These are phyloP conservation scores for Paraconiothyrium brasiliense DNA, from an alignment of 2,329 filamentous ascomycete species.

Conservation along the genomic window DNA sequence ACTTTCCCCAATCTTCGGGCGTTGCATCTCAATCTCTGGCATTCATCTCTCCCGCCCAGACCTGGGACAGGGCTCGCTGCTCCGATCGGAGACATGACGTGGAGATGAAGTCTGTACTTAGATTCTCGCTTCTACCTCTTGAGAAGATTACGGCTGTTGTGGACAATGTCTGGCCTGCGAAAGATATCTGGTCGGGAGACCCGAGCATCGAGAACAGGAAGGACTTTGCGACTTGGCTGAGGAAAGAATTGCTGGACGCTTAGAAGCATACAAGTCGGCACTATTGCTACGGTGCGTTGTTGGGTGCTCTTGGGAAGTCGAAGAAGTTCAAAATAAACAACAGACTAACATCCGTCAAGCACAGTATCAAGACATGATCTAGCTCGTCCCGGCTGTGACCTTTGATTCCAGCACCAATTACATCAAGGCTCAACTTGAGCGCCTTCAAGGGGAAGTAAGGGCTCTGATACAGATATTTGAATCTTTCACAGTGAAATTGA, in stretches of 20 bases:
- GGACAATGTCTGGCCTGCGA: background rate
- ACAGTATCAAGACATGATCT: background rate
- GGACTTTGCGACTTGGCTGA: background rate
- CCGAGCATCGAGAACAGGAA: background rate
- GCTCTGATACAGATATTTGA: background rate
- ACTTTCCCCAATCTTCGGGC: background rate
- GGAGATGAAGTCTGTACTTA: background rate
- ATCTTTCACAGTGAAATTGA: too few species aligned
- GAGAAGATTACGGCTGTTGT: conserved; percentile 3
- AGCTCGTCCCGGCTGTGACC: too few species aligned
- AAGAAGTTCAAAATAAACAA: background rate
- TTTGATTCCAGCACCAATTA: background rate
- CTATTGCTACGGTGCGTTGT: background rate
- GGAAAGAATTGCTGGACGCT: background rate
- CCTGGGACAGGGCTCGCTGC: background rate
- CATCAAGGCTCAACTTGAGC: background rate
- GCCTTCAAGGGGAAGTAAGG: background rate
- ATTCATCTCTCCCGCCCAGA: background rate
- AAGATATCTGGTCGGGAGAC: conserved; percentile 6
- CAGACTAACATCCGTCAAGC: background rate
- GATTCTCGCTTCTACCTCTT: background rate
- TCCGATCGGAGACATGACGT: background rate
- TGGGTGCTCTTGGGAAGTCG: background rate
- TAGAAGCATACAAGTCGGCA: background rate
- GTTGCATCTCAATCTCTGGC: background rate